Base-by-base conservation (phyloP, 2,329 filamentous ascomycete species). In the Fusarium hainanense region DNA sequence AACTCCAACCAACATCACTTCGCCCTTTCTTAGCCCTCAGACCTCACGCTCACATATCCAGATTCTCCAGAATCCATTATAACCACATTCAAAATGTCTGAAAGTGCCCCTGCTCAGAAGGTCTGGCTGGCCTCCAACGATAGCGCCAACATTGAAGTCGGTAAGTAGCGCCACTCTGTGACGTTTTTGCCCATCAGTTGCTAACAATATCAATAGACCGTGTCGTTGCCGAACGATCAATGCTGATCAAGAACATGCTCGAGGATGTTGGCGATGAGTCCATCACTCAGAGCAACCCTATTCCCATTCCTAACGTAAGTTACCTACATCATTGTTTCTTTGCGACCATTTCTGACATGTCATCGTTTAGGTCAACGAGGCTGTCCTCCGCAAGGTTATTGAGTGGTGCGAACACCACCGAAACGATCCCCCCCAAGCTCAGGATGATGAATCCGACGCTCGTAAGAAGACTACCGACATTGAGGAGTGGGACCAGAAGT, bases 401-500 rank as follows among this genome's bases (percentile, higher is more conserved):
- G 96, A 98, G 82, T 99, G 96, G 96, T 98, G 96, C 85, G 89
- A 93, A 71, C 93, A 98, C 80, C 96, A 99, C 88, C 92, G 93
- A 81, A 89, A 90, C 80, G 96, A 99, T 77, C 93, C 96, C 41
- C 86, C 90, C n/a, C 88, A 90, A 68, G 86, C 90, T 56, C 89
- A 90, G 76, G 95, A 98, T 68, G 96, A 97, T 65, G 94, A 99
- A 76, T 92, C 92, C 68, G 95, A 98, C 76, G 94, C 91, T 52
- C 93, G 96, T 75, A 98, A 98, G 87, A 98, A 97, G 89, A 97
- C 94, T 3, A 98, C 96, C 48, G 96, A 99, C 76, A 99, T 99
- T 72, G 96, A 98, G 64, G 96, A 99, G 83, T 99, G 96, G 96
- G 96, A 99, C 76, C 95, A 98, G 82, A 99, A 99, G 84, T 99